Base-by-base conservation (phyloP, 129 eudicot genomes). In the Artemisia argyi region DNA sequence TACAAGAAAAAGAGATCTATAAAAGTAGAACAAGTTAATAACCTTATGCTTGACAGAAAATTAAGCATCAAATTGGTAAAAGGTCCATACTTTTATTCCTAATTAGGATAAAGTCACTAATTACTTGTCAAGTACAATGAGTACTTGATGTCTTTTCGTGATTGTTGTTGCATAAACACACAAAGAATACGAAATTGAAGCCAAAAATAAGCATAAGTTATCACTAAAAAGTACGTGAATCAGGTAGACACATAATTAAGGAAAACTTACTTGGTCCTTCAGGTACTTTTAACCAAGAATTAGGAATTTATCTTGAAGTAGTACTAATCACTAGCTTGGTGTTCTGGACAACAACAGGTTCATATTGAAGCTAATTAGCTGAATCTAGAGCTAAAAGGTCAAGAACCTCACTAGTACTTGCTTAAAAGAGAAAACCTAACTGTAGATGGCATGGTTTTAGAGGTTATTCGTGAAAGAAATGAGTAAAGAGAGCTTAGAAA, bases 401-500 rank as follows among this genome's bases (percentile, higher is more conserved):
- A 4, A 72, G 55, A 78, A 71, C 44, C 57, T 71, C 62, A 56
- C 51, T 54, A 42, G 72, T 77, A 71, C 66, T 77, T 64, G 68
- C 60, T 71, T 65, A 13, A 78, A 65, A 64, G 53, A 65, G 82
- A 71, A 78, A 78, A 56, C 73, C 73, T 55, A 78, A 64, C 10
- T 24, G 18, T 63, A 52, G 76, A 64, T 10, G 76, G 30, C 72
- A 51, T 78, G 58, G 60, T 54, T 55, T 78, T 26, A 71, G 72
- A 78, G 35, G 46, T 50, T 35, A 63, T 64, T 61, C 72, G 44
- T 71, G 73, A 61, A 22, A 62, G 67, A 74, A 68, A 20, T 53
- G 68, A 68, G 77, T 55, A 64, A 32, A 69, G 69, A 72, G 67
- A 73, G 81, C 60, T 70, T 73, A 53, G 56, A 83, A 81, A 87